A percentile compares a stretch with the other conserved stretches of the same genome.
Conservation (phyloP, 768 basidiomycete species). For the Trametes cinnabarina region DNA sequence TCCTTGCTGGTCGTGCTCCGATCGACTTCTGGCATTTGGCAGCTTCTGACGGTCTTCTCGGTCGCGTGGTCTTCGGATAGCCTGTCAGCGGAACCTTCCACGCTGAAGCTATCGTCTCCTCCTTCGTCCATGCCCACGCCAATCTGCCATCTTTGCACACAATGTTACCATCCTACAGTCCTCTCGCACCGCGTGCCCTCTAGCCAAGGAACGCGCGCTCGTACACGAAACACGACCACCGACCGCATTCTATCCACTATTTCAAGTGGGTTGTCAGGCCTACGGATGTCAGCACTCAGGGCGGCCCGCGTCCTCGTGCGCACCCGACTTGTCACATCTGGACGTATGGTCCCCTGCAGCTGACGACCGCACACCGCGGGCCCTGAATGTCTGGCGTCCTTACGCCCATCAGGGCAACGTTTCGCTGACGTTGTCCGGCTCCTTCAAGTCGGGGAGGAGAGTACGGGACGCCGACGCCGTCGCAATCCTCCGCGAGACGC, state of each 20-base stretch:
- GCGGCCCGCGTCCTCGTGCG: neutral
- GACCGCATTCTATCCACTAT: too few relatives aligned
- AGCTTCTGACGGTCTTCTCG: slow-evolving; percentile 10
- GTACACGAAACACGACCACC: neutral
- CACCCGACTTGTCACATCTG: neutral
- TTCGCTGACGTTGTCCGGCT: slow-evolving; percentile 4
- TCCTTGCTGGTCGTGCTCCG: neutral
- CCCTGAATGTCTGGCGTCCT: neutral
- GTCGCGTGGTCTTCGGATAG: neutral
- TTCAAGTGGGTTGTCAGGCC: too few relatives aligned
- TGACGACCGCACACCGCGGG: neutral
- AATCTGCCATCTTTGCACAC: neutral
- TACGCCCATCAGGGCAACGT: slow-evolving; percentile 1
- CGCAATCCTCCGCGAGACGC: neutral
- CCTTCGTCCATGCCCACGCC: neutral
- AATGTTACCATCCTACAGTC: neutral
- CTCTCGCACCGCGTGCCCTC: neutral
- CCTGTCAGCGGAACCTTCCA: neutral
- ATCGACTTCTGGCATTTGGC: slow-evolving; percentile 8
- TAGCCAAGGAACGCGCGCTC: neutral
- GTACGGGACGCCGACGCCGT: neutral
- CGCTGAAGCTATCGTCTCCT: neutral
- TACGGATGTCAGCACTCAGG: too few relatives aligned
- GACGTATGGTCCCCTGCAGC: neutral
- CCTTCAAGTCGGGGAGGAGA: neutral